Conservation (phyloP, 768 basidiomycete genomes). For the Suillus cothurnatus region DNA sequence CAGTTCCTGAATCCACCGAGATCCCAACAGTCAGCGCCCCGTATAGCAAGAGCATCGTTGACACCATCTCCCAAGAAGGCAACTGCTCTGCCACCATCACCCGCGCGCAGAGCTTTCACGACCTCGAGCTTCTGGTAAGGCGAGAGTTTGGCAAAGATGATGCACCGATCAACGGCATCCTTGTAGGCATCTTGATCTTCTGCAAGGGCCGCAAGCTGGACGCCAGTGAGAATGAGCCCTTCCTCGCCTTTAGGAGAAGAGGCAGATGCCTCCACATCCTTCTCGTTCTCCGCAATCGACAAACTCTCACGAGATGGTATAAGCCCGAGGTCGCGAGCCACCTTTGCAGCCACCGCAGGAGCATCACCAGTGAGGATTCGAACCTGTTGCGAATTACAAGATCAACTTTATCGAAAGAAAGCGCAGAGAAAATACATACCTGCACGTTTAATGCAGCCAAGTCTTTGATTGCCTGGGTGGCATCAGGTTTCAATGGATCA, state of each 20-base stretch:
- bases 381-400: slow-evolving; percentile 19
- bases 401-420: slow-evolving; percentile 11
- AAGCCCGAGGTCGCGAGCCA: slow-evolving; percentile 39
- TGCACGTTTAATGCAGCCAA: slow-evolving; percentile 32
- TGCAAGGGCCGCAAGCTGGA: slow-evolving; percentile 30
- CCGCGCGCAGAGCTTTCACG: slow-evolving; percentile 31
- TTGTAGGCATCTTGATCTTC: slow-evolving; percentile 27
- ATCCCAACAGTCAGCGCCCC: slow-evolving; percentile 35
- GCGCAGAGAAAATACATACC: slow-evolving; percentile 16
- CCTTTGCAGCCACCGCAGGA: slow-evolving; percentile 39
- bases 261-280: slow-evolving; percentile 29
- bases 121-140: slow-evolving; percentile 37
- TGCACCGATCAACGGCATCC: slow-evolving; percentile 32
- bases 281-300: slow-evolving; percentile 7
- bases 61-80: slow-evolving; percentile 35
- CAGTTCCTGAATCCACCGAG: slow-evolving; percentile 35
- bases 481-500: slow-evolving; percentile 35
- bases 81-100: slow-evolving; percentile 29
- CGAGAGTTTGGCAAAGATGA: slow-evolving; percentile 35
- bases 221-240: slow-evolving; percentile 29
- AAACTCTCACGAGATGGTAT: slow-evolving; percentile 15
- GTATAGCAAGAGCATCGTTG: slow-evolving; percentile 35
- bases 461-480: slow-evolving; percentile 31
- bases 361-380: slow-evolving; percentile 39
- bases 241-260: slow-evolving; percentile 21